Evolutionary conservation across 2,329 filamentous ascomycete genomes (phyloP), one percentile per base, ranked within the genome.

Genomic region (Calonectria pteridis): DNA sequence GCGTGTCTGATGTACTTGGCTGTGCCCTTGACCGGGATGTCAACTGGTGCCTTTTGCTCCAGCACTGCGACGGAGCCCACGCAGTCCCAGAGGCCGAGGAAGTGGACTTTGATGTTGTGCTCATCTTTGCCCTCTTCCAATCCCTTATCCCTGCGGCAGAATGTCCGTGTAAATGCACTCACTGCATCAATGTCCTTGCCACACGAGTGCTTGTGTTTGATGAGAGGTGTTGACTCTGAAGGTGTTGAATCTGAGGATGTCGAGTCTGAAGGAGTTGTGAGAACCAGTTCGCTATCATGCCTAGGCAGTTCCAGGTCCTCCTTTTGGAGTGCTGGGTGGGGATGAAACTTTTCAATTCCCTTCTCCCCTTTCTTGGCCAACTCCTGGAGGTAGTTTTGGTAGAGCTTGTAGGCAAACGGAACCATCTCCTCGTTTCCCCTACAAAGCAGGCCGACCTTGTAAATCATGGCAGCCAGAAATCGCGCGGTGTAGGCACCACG

Each of bases 371-470:
- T 80, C 9, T 83, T 43, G 16, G 40, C 40, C 16, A 43, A 10
- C 40, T 43, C 84, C 9, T 76, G 78, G 2, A 85, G 77, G 63
- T 85, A 85, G 31, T 81, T 80, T 70, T 86, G 84, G 70, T 85
- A 85, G 20, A 86, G 83, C 2, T 77, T 78, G 64, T 84, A 89
- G 10, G 85, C 88, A 69, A 89, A 89, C 3, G 83, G 84, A 3
- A 89, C 84, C 87, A 89, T 86, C 55, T 89, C 87, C 73, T 88
- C 87, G 71, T 89, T 88, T 20, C 87, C 87, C 63, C 85, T 84
- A 53, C 85, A 88, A 5, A 89, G 82, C 1, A 89, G 80, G 0
- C 86, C 88, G 14, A 88, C 83, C 4, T 82, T 83, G 55, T 86
- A 80, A 46, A 89, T 81, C 88, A 89, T 89, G 49, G 86, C 84